A percentile compares a stretch with the other conserved stretches of the same genome.
These are phyloP conservation scores for Pilasporangium apinafurcum DNA, from an alignment of 352 stramenopile species.

Conservation along the genomic window DNA sequence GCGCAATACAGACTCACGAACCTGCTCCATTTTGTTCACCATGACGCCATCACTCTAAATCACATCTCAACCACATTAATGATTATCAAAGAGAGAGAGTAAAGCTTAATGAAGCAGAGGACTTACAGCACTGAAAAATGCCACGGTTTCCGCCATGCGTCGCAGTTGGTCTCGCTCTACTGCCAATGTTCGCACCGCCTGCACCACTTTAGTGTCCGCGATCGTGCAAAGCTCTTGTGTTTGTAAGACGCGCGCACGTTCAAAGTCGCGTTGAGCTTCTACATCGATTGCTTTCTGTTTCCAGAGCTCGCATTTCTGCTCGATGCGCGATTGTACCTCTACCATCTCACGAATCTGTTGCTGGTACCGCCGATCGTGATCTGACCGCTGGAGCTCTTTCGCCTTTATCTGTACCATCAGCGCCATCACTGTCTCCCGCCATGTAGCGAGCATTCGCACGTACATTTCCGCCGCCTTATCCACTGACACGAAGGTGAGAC, in stretches of 20 bases:
- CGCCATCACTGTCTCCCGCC: constrained; percentile 51
- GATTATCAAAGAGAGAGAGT: background rate
- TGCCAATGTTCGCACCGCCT: constrained; percentile 39
- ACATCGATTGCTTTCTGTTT: constrained; percentile 41
- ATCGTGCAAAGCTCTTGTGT: constrained; percentile 12
- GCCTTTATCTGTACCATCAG: constrained; percentile 52
- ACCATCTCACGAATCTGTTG: constrained; percentile 5
- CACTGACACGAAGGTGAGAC: constrained; percentile 1
- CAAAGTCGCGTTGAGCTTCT: constrained; percentile 55
- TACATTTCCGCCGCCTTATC: constrained; percentile 20
- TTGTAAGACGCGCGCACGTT: constrained; percentile 25
- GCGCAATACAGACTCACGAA: constrained; percentile 16
- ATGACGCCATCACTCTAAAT: constrained; percentile 25
- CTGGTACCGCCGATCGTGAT: constrained; percentile 4
- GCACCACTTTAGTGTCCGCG: constrained; percentile 34
- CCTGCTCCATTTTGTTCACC: constrained; percentile 36
- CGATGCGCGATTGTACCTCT: constrained; percentile 8
- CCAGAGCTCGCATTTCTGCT: constrained; percentile 36
- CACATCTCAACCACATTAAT: background rate
- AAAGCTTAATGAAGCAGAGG: background rate
- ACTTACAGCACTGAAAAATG: constrained; percentile 32
- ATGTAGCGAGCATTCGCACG: constrained; percentile 25
- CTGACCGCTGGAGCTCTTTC: constrained; percentile 16
- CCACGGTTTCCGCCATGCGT: constrained; percentile 32
- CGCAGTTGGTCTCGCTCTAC: constrained; percentile 40